Conservation (phyloP, 305 asterid genomes). For the Galium porrigens region DNA sequence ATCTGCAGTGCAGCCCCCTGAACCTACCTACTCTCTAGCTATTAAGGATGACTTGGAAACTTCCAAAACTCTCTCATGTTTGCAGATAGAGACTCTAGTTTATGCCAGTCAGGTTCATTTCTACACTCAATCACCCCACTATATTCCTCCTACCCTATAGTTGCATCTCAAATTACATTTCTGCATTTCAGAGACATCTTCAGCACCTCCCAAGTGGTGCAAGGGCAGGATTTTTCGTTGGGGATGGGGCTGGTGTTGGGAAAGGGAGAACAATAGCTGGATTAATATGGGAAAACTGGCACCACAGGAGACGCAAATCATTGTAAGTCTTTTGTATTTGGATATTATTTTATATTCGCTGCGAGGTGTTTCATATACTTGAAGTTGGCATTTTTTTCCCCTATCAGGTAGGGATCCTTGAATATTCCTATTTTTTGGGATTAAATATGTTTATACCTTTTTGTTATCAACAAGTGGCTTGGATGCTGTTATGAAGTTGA, state of each 20-base stretch:
- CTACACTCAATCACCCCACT: constrained; percentile 13
- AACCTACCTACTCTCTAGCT: constrained; percentile 67
- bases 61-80: constrained; percentile 72
- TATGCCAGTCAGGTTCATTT: constrained; percentile 86
- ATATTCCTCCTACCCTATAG: constrained; percentile 9
- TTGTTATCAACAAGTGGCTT: not conserved
- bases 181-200: constrained; percentile 58
- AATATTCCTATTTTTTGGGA: not conserved
- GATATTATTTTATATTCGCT: no score
- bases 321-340: constrained; percentile 36
- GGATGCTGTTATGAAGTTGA: not conserved
- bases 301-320: constrained; percentile 70
- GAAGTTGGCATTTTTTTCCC: not conserved
- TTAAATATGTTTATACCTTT: not conserved
- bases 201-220: constrained; percentile 72
- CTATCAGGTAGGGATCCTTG: not conserved
- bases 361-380: not conserved
- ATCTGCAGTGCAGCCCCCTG: constrained; percentile 95
- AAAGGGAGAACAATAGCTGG: constrained; percentile 98
- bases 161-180: constrained; percentile 16
- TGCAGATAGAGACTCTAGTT: constrained; percentile 94
- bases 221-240: constrained; percentile 94
- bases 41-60: constrained; percentile 62
- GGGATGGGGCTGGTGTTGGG: constrained; percentile 99
- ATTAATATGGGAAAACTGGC: constrained; percentile 97